Conservation (phyloP, 305 asterid genomes). For the Fraxinus albicans region DNA sequence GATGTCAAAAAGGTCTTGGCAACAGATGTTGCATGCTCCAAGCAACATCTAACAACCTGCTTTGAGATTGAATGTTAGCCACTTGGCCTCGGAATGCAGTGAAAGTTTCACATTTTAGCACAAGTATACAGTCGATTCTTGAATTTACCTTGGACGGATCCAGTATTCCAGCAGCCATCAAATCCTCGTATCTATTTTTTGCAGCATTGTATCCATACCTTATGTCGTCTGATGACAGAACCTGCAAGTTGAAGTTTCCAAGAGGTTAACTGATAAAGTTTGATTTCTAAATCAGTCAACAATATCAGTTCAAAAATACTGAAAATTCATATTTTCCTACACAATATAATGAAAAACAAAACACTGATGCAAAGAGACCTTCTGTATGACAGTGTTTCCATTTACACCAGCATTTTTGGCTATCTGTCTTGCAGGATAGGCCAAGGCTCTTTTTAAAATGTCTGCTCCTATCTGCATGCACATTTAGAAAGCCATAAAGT, state of each 20-base stretch:
- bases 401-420: slow-evolving; percentile 84
- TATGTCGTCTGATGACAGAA: slow-evolving; percentile 50
- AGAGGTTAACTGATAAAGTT: background rate
- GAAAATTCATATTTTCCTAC: background rate
- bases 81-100: background rate
- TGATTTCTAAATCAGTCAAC: background rate
- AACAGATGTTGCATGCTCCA: slow-evolving; percentile 81
- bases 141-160: slow-evolving; percentile 73
- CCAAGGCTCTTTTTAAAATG: slow-evolving; percentile 63
- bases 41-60: slow-evolving; percentile 87
- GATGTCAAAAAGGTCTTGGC: slow-evolving; percentile 73
- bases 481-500: background rate
- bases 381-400: slow-evolving; percentile 58
- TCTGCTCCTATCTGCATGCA: slow-evolving; percentile 77
- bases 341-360: background rate
- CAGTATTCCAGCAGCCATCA: slow-evolving; percentile 71
- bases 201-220: slow-evolving; percentile 81
- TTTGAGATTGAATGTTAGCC: background rate
- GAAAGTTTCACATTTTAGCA: background rate
- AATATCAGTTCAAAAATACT: background rate
- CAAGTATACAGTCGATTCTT: background rate
- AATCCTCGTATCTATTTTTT: slow-evolving; percentile 60
- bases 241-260: slow-evolving; percentile 33
- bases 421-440: slow-evolving; percentile 75
- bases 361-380: slow-evolving; percentile 38